phyloP scores from a whole-genome alignment of 2,329 filamentous ascomycete genomes.

The Paramyrothecium sp. region DNA sequence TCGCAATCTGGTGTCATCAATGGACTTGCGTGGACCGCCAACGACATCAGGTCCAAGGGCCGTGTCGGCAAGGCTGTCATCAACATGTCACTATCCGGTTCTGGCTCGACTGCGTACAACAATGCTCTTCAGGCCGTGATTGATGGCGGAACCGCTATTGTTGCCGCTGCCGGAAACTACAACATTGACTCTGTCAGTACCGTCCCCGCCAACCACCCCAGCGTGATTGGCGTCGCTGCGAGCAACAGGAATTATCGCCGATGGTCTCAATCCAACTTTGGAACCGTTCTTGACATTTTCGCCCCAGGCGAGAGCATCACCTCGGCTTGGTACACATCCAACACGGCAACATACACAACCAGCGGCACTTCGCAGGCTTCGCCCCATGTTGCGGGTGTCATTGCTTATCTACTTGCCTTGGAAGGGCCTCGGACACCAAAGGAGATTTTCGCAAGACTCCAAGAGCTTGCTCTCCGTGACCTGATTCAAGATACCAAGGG shows the following conservation, averaged over 20 bases:
- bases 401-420: slow-evolving; percentile 15
- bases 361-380: slow-evolving; percentile 16
- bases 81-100: slow-evolving; percentile 37
- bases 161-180: slow-evolving; percentile 26
- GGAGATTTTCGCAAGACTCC: slow-evolving; percentile 5
- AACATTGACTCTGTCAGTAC: slow-evolving; percentile 4
- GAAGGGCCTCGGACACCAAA: slow-evolving; percentile 10
- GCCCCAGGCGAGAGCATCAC: slow-evolving; percentile 12
- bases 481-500: slow-evolving; percentile 8
- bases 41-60: slow-evolving; percentile 23
- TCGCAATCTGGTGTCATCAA: slow-evolving; percentile 17
- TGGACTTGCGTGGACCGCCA: slow-evolving; percentile 28
- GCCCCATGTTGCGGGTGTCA: slow-evolving; percentile 17
- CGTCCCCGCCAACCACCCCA: slow-evolving; percentile 14
- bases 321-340: slow-evolving; percentile 11
- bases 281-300: slow-evolving; percentile 17
- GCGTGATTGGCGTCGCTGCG: slow-evolving; percentile 21
- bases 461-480: slow-evolving; percentile 10
- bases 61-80: slow-evolving; percentile 32
- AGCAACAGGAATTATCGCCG: slow-evolving; percentile 29
- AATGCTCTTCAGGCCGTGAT: slow-evolving; percentile 15
- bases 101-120: slow-evolving; percentile 8
- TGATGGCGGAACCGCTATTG: slow-evolving; percentile 29
- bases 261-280: slow-evolving; percentile 44
- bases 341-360: neutral